These are phyloP conservation scores for Tetraselmis striata DNA, from an alignment of 139 green algal species.

Conservation along the genomic window DNA sequence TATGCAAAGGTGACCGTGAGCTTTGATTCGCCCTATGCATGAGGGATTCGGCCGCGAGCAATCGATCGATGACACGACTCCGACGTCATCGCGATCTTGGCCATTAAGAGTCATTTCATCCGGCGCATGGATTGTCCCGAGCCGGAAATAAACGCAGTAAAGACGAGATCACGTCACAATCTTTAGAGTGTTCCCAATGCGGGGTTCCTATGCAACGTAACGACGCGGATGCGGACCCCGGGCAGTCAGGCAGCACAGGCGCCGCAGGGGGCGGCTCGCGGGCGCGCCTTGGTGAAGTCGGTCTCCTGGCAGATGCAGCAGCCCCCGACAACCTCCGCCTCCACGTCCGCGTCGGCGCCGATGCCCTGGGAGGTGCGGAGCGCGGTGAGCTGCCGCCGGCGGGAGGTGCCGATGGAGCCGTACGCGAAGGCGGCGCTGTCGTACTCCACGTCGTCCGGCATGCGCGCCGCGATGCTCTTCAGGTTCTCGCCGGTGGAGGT, in stretches of 20 bases:
- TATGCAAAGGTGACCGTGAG: neutral
- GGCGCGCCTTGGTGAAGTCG: neutral
- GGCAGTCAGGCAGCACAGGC: neutral
- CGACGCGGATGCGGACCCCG: too few species aligned
- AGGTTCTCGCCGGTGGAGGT: conserved; percentile 54
- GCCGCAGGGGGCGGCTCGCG: neutral
- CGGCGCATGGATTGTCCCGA: too few species aligned
- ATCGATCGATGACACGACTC: too few species aligned
- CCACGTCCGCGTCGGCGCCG: neutral
- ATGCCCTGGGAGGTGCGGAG: neutral
- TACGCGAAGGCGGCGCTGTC: neutral
- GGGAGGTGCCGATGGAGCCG: neutral
- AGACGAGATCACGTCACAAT: too few species aligned
- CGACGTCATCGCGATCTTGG: too few species aligned
- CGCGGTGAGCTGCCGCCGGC: too few species aligned
- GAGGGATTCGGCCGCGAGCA: too few species aligned
- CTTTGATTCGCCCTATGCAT: too few species aligned
- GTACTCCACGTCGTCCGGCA: neutral
- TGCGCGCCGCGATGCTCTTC: conserved; percentile 28
- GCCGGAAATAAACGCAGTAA: too few species aligned
- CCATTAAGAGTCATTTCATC: too few species aligned
- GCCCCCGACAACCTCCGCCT: neutral
- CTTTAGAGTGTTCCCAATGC: too few species aligned
- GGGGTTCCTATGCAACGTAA: neutral
- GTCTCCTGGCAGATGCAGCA: neutral